Percentiles rank a stretch among this genome's conserved stretches.
phyloP scores from a whole-genome alignment of 495 filamentous ascomycete species.

The Aspergillus cristatus region DNA sequence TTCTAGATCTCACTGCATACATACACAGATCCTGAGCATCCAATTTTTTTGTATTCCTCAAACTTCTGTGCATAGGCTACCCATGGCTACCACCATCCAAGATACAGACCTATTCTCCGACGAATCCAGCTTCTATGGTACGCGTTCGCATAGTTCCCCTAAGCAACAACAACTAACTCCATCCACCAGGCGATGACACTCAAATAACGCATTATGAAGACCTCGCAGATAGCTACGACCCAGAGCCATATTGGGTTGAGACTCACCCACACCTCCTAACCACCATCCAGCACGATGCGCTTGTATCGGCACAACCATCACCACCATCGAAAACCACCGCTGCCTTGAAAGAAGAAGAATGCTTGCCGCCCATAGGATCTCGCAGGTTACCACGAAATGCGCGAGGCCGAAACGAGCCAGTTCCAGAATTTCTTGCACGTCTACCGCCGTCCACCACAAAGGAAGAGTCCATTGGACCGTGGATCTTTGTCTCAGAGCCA shows the following conservation, averaged over 20 bases:
- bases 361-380: no score
- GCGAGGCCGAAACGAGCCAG: slow-evolving; percentile 44
- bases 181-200: slow-evolving; percentile 41
- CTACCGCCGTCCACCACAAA: slow-evolving; percentile 54
- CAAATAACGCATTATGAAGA: slow-evolving; percentile 29
- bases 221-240: slow-evolving; percentile 31
- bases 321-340: not conserved
- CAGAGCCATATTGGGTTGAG: slow-evolving; percentile 35
- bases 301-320: slow-evolving; percentile 3
- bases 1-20: no score
- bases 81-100: no score
- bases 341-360: slow-evolving; percentile 1
- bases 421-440: slow-evolving; percentile 53
- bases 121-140: slow-evolving; percentile 69
- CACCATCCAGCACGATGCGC: slow-evolving; percentile 16
- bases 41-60: no score
- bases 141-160: not conserved
- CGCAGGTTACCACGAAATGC: slow-evolving; percentile 1
- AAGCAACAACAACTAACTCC: slow-evolving; percentile 2
- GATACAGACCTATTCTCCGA: slow-evolving; percentile 39
- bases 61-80: no score
- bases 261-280: slow-evolving; percentile 24
- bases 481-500: slow-evolving; percentile 63
- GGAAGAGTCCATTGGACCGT: slow-evolving; percentile 32
- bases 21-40: no score